These are phyloP conservation scores for Penicillium sp. DNA, from an alignment of 2,329 filamentous ascomycete species.

Conservation along the genomic window DNA sequence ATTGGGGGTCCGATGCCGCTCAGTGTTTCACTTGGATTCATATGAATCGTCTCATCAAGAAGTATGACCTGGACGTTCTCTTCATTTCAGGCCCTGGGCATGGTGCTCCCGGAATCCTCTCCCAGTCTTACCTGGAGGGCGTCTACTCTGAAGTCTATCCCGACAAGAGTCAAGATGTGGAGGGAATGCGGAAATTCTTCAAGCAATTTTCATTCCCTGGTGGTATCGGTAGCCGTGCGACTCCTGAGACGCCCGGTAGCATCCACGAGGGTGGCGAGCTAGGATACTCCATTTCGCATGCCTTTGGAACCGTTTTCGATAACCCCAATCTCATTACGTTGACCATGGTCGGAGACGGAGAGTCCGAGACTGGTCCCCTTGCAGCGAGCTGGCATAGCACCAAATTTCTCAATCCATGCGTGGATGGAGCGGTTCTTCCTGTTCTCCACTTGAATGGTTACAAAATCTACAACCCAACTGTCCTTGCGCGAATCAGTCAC, in stretches of 20 bases:
- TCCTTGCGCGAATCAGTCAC: conserved; percentile 68
- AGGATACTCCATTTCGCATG: conserved; percentile 74
- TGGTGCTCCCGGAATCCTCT: conserved; percentile 69
- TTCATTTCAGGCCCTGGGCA: conserved; percentile 75
- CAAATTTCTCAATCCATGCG: conserved; percentile 75
- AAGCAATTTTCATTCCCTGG: conserved; percentile 79
- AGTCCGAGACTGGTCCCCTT: conserved; percentile 73
- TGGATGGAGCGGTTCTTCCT: conserved; percentile 70
- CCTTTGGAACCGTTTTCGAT: conserved; percentile 72
- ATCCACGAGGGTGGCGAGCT: conserved; percentile 76
- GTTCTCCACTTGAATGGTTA: conserved; percentile 76
- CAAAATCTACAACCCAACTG: conserved; percentile 76
- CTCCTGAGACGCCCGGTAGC: conserved; percentile 70
- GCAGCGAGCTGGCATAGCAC: conserved; percentile 77
- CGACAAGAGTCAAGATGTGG: conserved; percentile 62
- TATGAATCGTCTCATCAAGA: conserved; percentile 76
- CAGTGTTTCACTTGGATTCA: conserved; percentile 78
- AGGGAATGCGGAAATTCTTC: conserved; percentile 71
- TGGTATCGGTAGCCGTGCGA: conserved; percentile 71
- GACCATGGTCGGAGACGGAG: conserved; percentile 74
- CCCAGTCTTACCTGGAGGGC: conserved; percentile 71
- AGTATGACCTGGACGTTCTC: conserved; percentile 66
- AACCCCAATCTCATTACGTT: conserved; percentile 68
- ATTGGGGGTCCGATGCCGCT: conserved; percentile 75
- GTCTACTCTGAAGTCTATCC: conserved; percentile 74